Evolutionary conservation across 176 grass and related monocot genomes (phyloP).

Genomic region (Stipa capillata): DNA sequence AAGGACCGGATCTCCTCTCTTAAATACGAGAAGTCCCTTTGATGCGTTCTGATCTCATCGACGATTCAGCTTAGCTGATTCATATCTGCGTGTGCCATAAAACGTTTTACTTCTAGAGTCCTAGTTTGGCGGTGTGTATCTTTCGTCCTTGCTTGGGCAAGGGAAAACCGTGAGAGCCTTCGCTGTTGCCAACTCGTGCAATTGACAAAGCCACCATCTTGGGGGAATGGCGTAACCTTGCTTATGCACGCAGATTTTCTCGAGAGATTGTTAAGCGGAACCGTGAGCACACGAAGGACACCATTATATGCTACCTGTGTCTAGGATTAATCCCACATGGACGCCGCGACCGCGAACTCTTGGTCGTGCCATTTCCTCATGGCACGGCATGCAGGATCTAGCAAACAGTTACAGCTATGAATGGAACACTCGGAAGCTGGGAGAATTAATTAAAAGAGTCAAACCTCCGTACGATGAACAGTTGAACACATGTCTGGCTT

Average conservation of each 20-base stretch:
- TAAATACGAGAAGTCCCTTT: neutral
- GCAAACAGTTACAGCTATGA: neutral
- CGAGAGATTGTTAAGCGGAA: neutral
- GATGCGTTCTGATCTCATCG: neutral
- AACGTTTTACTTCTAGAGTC: neutral
- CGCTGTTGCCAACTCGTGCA: neutral
- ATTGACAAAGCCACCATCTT: constrained; percentile 13
- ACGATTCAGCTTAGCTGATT: neutral
- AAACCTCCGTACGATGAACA: neutral
- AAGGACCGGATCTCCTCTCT: constrained; percentile 5
- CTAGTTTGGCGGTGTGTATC: neutral
- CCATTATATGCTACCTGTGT: no score
- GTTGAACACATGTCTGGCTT: neutral
- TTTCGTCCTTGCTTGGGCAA: neutral
- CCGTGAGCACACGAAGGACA: neutral
- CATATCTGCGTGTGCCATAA: constrained; percentile 18
- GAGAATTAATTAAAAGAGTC: neutral
- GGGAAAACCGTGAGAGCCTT: neutral
- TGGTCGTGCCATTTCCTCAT: neutral
- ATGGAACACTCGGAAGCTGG: neutral
- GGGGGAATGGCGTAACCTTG: neutral
- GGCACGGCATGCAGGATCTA: neutral
- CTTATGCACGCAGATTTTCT: neutral
- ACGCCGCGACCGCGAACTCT: neutral
- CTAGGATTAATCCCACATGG: neutral